A percentile compares a stretch with the other conserved stretches of the same genome.
phyloP scores from a whole-genome alignment of 331 rosid genomes.

The Stylosanthes scabra region DNA sequence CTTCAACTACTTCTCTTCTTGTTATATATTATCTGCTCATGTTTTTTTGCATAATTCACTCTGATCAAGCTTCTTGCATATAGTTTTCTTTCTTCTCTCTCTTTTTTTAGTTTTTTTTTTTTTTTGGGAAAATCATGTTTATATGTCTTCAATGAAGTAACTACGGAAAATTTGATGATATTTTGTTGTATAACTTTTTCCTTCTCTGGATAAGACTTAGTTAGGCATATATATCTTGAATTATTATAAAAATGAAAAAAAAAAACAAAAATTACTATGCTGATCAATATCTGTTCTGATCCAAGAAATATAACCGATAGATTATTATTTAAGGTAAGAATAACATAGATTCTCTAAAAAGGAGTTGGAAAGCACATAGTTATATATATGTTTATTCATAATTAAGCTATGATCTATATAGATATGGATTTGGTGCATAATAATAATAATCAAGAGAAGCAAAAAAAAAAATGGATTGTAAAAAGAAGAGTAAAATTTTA shows the following conservation, averaged over 20 bases:
- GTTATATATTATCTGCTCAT: conserved; percentile 3
- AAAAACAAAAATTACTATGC: conserved; percentile 28
- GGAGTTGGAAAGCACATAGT: neutral
- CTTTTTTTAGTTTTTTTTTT: neutral
- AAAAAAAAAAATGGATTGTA: neutral
- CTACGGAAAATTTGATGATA: neutral
- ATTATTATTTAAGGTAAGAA: neutral
- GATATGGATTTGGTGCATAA: conserved; percentile 21
- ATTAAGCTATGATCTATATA: neutral
- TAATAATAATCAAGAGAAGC: conserved; percentile 1
- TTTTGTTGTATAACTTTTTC: neutral
- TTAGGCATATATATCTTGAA: neutral
- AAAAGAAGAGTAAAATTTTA: neutral
- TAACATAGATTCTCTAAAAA: neutral
- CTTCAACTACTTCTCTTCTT: conserved; percentile 38
- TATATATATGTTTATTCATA: neutral
- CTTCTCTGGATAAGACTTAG: neutral
- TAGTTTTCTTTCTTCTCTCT: neutral
- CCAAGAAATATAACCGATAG: conserved; percentile 3
- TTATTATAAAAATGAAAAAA: neutral
- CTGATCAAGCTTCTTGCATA: conserved; percentile 8
- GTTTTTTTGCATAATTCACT: conserved; percentile 15
- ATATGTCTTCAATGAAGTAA: conserved; percentile 10
- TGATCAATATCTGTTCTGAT: conserved; percentile 11
- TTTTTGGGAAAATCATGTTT: conserved; percentile 6